Evolutionary conservation across 2,329 filamentous ascomycete genomes (phyloP), one percentile per base, ranked within the genome.

Genomic region (Stromatinia cepivora): DNA sequence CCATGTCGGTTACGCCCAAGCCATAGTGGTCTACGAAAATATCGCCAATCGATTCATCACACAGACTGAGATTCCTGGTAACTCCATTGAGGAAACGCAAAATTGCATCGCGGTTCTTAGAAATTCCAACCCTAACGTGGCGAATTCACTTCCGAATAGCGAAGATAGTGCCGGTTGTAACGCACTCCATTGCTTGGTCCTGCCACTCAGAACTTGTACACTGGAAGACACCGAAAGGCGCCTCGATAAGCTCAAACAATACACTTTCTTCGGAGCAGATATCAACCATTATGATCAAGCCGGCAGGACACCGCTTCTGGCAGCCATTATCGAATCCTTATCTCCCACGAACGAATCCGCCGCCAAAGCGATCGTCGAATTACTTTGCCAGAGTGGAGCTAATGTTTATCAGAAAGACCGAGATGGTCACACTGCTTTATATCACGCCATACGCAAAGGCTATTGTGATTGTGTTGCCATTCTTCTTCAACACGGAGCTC

Each of bases 271-370:
- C 36, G 56, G 68, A 54, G 56, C 57, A 11, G 68, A 67, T 25
- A 28, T 61, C 25, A 67, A 70, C n/a, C 63, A 59, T 39, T 70
- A 67, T 20, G 68, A 67, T 42, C n/a, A 45, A n/a, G 63, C 48
- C 1, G 68, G 68, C 10, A 34, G 63, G 34, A 67, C 64, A 39
- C 68, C 56, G 4, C 64, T 70, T 34, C 63, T 67, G 22, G 56
- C 64, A 17, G 17, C 53, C 34, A 61, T 70, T 17, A 54, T 66
- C 28, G 53, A 62, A 31, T 36, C 62, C 15, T 20, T 25, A 3
- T 53, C 63, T 42, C n/a, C 20, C 28, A 59, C 46, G 25, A 31
- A 70, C 22, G 28, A 67, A 39, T 62, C 54, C 7, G 39, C 53
- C 22, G 67, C 50, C 9, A 66, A 68, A 25, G 50, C 17, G 9